Evolutionary conservation across 805 yeast genomes (phyloP).

Genomic region (Wickerhamomyces chaumierensis): DNA sequence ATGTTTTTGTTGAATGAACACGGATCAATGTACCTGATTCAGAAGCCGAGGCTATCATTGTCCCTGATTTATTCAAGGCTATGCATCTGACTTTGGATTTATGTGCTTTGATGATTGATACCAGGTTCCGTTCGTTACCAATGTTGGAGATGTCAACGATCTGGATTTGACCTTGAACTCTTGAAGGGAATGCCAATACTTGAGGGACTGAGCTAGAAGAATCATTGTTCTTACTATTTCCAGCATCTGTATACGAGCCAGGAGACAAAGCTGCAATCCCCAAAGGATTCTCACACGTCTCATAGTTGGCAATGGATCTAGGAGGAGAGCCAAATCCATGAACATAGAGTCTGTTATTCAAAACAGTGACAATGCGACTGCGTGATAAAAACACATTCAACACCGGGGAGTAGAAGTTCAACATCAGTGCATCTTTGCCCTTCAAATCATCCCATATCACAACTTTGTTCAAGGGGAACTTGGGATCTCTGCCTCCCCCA

Average conservation of each 20-base stretch:
- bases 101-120: conserved; percentile 71
- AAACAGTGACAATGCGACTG: conserved; percentile 61
- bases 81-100: conserved; percentile 52
- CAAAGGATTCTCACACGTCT: conserved; percentile 18
- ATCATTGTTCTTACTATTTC: conserved; percentile 1
- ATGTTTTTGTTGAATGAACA: conserved; percentile 56
- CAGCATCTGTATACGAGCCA: conserved; percentile 14
- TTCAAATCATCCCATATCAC: conserved; percentile 90
- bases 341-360: conserved; percentile 55
- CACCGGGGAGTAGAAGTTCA: conserved; percentile 72
- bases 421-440: conserved; percentile 53
- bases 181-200: conserved; percentile 68
- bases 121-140: conserved; percentile 51
- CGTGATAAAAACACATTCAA: conserved; percentile 66
- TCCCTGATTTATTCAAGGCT: conserved; percentile 51
- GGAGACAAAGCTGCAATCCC: conserved; percentile 18
- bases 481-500: conserved; percentile 81
- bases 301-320: conserved; percentile 30
- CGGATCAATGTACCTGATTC: conserved; percentile 75
- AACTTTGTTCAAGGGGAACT: conserved; percentile 67
- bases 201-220: conserved; percentile 28
- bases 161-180: conserved; percentile 68
- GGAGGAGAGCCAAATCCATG: conserved; percentile 82
- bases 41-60: conserved; percentile 69
- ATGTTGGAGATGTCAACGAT: conserved; percentile 61